Percentiles rank a stretch among this genome's conserved stretches.
These are phyloP conservation scores for Helianthus tuberosus DNA, from an alignment of 129 eudicot species.

Conservation along the genomic window DNA sequence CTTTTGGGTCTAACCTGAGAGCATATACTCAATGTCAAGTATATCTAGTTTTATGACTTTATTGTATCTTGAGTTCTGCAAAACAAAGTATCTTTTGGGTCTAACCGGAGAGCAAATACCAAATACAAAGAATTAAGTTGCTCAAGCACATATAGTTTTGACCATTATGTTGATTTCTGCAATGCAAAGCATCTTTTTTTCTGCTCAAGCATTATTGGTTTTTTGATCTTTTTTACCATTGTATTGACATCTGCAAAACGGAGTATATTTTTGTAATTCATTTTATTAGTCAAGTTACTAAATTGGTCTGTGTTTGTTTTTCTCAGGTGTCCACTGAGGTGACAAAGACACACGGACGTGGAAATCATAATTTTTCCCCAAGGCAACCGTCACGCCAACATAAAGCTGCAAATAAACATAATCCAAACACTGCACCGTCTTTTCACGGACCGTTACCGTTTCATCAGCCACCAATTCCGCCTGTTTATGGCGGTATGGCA, in stretches of 20 bases:
- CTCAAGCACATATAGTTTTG: no score
- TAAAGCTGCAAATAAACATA: conserved; percentile 58
- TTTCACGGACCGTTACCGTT: conserved; percentile 63
- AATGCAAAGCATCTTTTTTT: not conserved
- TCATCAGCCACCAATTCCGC: conserved; percentile 59
- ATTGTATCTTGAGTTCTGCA: no score
- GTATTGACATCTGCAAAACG: not conserved
- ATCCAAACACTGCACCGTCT: conserved; percentile 52
- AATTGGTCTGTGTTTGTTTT: conserved; percentile 11
- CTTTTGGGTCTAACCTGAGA: no score
- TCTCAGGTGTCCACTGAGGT: conserved; percentile 59
- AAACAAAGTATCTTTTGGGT: no score
- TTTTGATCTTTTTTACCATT: not conserved
- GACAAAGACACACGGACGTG: conserved; percentile 60
- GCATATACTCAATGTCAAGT: no score
- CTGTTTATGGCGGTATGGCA: conserved; percentile 58
- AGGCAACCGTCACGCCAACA: conserved; percentile 60
- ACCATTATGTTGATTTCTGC: no score
- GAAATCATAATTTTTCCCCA: conserved; percentile 45
- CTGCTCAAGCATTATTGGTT: not conserved
- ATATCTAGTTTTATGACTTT: no score
- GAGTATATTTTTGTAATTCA: not conserved
- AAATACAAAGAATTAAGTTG: no score
- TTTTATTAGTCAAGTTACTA: conserved; percentile 2
- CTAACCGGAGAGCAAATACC: no score